phyloP scores from a whole-genome alignment of 2,329 filamentous ascomycete species.

The Penicillium sp. region DNA sequence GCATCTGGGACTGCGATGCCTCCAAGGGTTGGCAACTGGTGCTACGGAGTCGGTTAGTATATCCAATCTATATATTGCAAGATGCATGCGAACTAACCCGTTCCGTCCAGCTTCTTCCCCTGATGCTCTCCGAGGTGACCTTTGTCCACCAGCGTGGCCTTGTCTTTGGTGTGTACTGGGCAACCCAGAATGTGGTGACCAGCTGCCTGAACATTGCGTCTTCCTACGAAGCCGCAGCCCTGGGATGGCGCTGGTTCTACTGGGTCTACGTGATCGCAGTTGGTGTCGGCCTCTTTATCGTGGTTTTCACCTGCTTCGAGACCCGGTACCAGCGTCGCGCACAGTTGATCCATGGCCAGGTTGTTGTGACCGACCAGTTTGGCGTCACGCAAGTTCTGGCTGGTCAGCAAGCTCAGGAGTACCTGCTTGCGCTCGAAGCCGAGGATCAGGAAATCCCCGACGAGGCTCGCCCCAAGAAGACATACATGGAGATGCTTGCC shows the following conservation, averaged over 20 bases:
- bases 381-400: constrained; percentile 45
- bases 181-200: constrained; percentile 45
- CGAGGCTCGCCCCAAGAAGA: constrained; percentile 16
- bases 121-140: constrained; percentile 49
- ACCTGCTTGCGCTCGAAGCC: constrained; percentile 12
- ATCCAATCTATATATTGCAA: neutral
- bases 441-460: constrained; percentile 19
- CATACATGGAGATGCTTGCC: constrained; percentile 41
- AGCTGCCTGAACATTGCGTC: constrained; percentile 42
- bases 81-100: neutral
- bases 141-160: constrained; percentile 50
- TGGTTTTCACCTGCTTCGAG: constrained; percentile 51
- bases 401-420: constrained; percentile 37
- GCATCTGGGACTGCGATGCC: constrained; percentile 47
- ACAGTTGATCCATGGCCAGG: constrained; percentile 41
- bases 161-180: constrained; percentile 50
- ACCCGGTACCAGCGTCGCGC: constrained; percentile 46
- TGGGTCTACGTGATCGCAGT: constrained; percentile 48
- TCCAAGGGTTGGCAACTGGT: constrained; percentile 48
- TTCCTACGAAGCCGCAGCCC: constrained; percentile 44
- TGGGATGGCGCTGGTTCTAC: constrained; percentile 53
- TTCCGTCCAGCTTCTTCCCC: constrained; percentile 39
- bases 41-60: constrained; percentile 44
- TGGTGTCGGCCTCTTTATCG: constrained; percentile 44
- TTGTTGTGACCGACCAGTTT: constrained; percentile 49